These are phyloP conservation scores for Trifolium pratense DNA, from an alignment of 306 rosid species.

Conservation along the genomic window DNA sequence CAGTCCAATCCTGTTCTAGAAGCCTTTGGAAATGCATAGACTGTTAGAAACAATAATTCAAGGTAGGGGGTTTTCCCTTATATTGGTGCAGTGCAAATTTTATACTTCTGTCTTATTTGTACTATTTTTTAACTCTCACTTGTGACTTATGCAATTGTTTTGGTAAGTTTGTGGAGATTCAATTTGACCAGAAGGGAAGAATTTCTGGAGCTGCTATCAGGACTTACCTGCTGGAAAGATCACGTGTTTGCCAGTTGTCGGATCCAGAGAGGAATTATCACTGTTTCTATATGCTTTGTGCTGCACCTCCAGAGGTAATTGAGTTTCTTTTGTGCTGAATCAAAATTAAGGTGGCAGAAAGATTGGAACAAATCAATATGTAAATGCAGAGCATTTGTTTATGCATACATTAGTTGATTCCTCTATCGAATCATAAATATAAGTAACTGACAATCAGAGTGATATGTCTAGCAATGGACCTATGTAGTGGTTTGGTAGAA, in stretches of 20 bases:
- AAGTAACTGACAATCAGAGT: slow-evolving; percentile 26
- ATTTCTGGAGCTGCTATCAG: slow-evolving; percentile 99
- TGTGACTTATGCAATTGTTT: slow-evolving; percentile 76
- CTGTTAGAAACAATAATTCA: slow-evolving; percentile 96
- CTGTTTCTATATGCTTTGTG: slow-evolving; percentile 99
- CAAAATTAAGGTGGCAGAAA: slow-evolving; percentile 29
- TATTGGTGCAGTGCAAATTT: slow-evolving; percentile 28
- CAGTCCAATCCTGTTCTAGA: slow-evolving; percentile 99
- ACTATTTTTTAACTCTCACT: slow-evolving; percentile 30
- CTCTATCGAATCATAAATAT: slow-evolving; percentile 38
- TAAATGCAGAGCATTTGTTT: slow-evolving; percentile 34
- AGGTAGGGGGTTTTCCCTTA: slow-evolving; percentile 62
- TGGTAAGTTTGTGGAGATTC: slow-evolving; percentile 99
- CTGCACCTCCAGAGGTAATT: slow-evolving; percentile 92
- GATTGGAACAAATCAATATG: slow-evolving; percentile 29
- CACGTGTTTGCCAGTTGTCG: slow-evolving; percentile 99
- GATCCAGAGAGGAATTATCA: slow-evolving; percentile 99
- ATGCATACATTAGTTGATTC: slow-evolving; percentile 32
- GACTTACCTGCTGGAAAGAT: slow-evolving; percentile 96
- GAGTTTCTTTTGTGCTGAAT: slow-evolving; percentile 30
- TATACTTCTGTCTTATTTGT: slow-evolving; percentile 34
- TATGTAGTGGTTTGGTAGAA: slow-evolving; percentile 33
- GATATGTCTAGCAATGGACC: slow-evolving; percentile 17
- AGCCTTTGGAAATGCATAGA: slow-evolving; percentile 99
- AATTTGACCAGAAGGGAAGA: slow-evolving; percentile 89